Base-by-base conservation (phyloP, 306 rosid genomes). In the Casuarina cunninghamiana region DNA sequence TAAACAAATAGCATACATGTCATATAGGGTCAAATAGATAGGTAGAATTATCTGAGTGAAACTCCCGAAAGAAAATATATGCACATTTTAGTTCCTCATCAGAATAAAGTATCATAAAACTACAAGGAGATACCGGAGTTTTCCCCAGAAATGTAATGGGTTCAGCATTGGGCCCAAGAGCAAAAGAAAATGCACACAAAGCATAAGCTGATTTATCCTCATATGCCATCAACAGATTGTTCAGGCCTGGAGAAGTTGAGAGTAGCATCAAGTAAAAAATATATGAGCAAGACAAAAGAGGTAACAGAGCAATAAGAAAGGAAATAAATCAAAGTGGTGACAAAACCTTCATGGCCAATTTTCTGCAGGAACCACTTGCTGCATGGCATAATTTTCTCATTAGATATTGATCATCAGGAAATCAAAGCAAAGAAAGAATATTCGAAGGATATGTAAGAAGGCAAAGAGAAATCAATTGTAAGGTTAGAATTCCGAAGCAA, bases 301-400 rank as follows among this genome's bases (percentile, higher is more conserved):
- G 15, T 35, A 73, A 35, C 11, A 35, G 1, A 48, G 12, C 77
- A 79, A 75, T 65, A 48, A 3, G 37, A 55, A 49, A 65, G 48
- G 42, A 54, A 69, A 69, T 69, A 69, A 70, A 82, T 61, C 65
- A 55, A 35, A 9, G 58, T 65, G 71, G 32, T 5, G 58, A 76
- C 4, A 53, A 75, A 65, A 91, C 97, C 98, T 92, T 91, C 89
- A 69, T 91, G 98, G 60, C 98, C 98, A 82, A 89, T 83, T 93
- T 95, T 95, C 97, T 92, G 91, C 83, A 95, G 86, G 92, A 95
- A 95, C 98, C 98, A 95, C 78, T 95, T 95, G 86, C 98, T 95
- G 98, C 92, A 85, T 53, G 21, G 70, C 75, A 82, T 48, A 82
- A 73, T 49, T 55, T 79, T 46, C 75, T 8, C 68, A 83, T 79